phyloP scores from a whole-genome alignment of 106 monocot genomes.

The Dioscorea alata region DNA sequence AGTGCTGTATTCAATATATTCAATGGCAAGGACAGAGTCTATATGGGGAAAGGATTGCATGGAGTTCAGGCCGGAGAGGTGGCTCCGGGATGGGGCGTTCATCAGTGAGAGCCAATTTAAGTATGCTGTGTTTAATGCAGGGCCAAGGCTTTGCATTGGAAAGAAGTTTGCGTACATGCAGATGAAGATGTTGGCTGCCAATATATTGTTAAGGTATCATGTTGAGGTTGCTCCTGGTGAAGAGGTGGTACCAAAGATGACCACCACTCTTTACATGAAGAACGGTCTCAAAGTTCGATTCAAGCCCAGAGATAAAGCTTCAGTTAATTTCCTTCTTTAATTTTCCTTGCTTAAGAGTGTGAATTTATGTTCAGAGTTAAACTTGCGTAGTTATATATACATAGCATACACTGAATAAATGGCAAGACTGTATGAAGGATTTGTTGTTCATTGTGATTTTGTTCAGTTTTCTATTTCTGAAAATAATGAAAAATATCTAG shows the following conservation, averaged over 20 bases:
- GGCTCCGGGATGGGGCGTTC: constrained; percentile 48
- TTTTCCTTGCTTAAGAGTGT: no score
- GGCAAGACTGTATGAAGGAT: no score
- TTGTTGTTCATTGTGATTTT: no score
- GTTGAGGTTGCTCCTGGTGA: constrained; percentile 58
- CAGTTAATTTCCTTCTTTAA: background rate
- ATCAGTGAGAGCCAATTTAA: constrained; percentile 65
- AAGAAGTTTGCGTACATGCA: constrained; percentile 95
- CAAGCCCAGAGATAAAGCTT: constrained; percentile 25
- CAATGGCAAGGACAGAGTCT: constrained; percentile 58
- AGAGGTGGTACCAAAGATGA: constrained; percentile 56
- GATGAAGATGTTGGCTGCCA: constrained; percentile 88
- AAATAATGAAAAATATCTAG: no score
- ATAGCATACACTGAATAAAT: no score
- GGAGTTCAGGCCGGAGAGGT: constrained; percentile 83
- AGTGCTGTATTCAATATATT: constrained; percentile 78
- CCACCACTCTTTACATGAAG: constrained; percentile 84
- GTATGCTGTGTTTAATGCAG: constrained; percentile 85
- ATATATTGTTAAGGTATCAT: constrained; percentile 46
- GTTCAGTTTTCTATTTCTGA: no score
- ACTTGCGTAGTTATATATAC: no score
- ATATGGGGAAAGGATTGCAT: constrained; percentile 88
- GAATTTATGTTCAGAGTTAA: no score
- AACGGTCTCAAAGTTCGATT: constrained; percentile 63
- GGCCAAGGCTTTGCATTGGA: constrained; percentile 89